Evolutionary conservation across 225 moss, liverwort and hornwort species (phyloP).

Genomic region (Bryum argenteum): DNA sequence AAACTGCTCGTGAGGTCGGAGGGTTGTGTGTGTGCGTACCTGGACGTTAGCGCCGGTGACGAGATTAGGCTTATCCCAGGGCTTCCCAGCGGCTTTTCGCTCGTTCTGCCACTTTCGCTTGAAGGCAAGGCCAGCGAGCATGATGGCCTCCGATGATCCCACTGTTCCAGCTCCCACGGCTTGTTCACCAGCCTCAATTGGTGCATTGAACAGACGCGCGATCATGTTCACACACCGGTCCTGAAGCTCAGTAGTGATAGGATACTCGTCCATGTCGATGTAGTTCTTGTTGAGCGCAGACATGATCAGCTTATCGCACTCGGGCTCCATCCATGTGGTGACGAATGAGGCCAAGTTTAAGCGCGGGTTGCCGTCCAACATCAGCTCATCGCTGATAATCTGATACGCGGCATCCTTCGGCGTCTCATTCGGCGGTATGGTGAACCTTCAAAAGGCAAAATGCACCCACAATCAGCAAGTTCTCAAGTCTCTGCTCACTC

Average conservation of each 20-base stretch:
- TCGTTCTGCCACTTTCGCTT: conserved; percentile 62
- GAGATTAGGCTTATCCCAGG: conserved; percentile 61
- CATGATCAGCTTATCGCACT: conserved; percentile 65
- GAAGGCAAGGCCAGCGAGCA: conserved; percentile 65
- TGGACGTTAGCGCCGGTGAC: conserved; percentile 66
- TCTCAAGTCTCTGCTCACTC: too few relatives aligned
- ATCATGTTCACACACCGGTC: conserved; percentile 59
- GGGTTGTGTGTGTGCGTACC: conserved; percentile 26
- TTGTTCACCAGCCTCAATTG: conserved; percentile 33
- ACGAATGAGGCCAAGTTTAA: conserved; percentile 68
- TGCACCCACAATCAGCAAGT: conserved; percentile 4
- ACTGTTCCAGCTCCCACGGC: conserved; percentile 47
- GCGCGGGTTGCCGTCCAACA: conserved; percentile 66
- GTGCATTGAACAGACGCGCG: conserved; percentile 49
- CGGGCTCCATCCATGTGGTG: conserved; percentile 73
- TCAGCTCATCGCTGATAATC: conserved; percentile 67
- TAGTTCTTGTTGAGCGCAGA: conserved; percentile 56
- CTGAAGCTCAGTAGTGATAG: conserved; percentile 74
- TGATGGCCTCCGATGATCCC: conserved; percentile 61
- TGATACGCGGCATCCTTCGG: conserved; percentile 63
- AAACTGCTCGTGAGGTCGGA: not conserved
- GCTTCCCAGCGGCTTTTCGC: conserved; percentile 51
- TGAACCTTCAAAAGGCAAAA: conserved; percentile 29
- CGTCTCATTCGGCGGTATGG: conserved; percentile 34
- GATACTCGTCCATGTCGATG: conserved; percentile 82